Percentiles rank a stretch among this genome's conserved stretches.
Conservation (phyloP, 139 green algal species). For the Coelastrella sp. region DNA sequence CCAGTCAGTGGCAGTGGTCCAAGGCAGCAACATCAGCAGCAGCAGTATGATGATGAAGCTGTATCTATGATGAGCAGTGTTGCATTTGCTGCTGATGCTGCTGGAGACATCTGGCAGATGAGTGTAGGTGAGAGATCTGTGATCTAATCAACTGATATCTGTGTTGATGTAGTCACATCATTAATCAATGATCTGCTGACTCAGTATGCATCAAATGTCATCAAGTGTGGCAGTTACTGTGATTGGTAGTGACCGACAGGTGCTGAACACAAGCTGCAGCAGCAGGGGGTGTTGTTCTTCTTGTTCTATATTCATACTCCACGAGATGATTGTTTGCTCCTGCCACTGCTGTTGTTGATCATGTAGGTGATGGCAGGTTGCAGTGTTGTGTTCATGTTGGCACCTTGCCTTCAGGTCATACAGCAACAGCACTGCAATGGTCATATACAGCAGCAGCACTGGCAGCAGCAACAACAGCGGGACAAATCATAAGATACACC, state of each 20-base stretch:
- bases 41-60: constrained; percentile 13
- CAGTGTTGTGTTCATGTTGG: neutral
- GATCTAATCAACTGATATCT: neutral
- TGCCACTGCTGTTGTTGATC: neutral
- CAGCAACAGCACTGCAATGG: constrained; percentile 19
- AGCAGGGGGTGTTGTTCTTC: neutral
- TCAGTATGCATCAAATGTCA: too few species aligned
- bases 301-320: neutral
- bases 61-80: constrained; percentile 41
- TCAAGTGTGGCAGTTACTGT: too few species aligned
- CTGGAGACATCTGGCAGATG: constrained; percentile 32
- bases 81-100: constrained; percentile 42
- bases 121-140: neutral
- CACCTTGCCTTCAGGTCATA: neutral
- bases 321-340: neutral
- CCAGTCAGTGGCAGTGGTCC: neutral
- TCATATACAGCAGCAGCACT: neutral
- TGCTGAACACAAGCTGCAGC: too few species aligned
- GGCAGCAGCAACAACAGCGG: constrained; percentile 6
- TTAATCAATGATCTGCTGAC: too few species aligned
- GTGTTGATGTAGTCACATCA: neutral
- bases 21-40: neutral
- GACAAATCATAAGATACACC: constrained; percentile 27
- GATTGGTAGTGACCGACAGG: too few species aligned
- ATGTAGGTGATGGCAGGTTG: constrained; percentile 18